These are phyloP conservation scores for Cyberlindnera mrakii DNA, from an alignment of 805 yeast genomes.

Conservation along the genomic window DNA sequence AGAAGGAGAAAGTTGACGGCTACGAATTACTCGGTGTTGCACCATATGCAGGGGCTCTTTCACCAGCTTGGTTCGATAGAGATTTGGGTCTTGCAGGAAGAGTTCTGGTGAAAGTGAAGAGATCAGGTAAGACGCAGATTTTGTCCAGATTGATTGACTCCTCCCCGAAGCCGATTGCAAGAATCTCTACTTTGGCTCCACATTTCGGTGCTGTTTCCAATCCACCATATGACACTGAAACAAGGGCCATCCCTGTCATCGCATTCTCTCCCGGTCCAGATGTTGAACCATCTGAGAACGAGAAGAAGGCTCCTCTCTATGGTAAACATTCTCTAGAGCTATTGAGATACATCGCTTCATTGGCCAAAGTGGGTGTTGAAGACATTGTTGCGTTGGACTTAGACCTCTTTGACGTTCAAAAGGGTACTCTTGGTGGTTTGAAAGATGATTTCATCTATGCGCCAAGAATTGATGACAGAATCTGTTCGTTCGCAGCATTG, in stretches of 20 bases:
- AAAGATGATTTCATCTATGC: constrained; percentile 71
- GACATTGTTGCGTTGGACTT: constrained; percentile 68
- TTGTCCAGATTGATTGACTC: constrained; percentile 45
- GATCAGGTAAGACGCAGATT: constrained; percentile 28
- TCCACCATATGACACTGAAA: constrained; percentile 73
- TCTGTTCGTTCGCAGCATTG: constrained; percentile 72
- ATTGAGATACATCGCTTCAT: constrained; percentile 60
- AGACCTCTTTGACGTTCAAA: constrained; percentile 77
- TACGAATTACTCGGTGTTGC: constrained; percentile 78
- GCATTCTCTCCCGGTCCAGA: constrained; percentile 42
- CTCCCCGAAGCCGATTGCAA: constrained; percentile 66
- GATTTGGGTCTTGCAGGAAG: constrained; percentile 84
- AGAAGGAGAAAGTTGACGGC: constrained; percentile 58
- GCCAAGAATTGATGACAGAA: constrained; percentile 81
- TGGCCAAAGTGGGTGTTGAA: constrained; percentile 51
- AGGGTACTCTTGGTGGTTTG: constrained; percentile 73
- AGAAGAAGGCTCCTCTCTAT: constrained; percentile 54
- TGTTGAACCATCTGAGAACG: constrained; percentile 52
- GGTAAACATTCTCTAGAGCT: constrained; percentile 65
- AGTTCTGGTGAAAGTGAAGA: constrained; percentile 44
- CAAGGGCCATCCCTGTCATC: constrained; percentile 71
- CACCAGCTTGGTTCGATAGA: constrained; percentile 72
- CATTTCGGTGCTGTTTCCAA: constrained; percentile 71
- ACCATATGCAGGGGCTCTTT: constrained; percentile 71
- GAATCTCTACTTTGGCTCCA: constrained; percentile 80